Evolutionary conservation across 2,329 filamentous ascomycete genomes (phyloP), one percentile per base, ranked within the genome.

Genomic region (Chaetomium globosum): DNA sequence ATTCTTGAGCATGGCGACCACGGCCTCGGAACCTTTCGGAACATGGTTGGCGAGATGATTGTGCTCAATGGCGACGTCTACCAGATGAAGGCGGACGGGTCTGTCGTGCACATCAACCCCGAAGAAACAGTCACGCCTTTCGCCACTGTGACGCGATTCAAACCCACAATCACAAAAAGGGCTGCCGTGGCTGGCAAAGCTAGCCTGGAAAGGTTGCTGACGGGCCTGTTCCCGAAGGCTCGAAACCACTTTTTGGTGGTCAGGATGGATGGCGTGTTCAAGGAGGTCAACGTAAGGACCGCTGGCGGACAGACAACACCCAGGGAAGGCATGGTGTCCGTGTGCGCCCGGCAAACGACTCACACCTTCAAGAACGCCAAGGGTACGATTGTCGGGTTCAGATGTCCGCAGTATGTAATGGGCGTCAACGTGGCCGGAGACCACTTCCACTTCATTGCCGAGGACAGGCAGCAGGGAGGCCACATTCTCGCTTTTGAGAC

Each of bases 1-100:
- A 67, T 78, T 26, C 68, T 77, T 56, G 59, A 59, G 5, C 72
- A 76, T 61, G 75, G 75, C 62, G 68, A 77, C 70, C 74, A 75
- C 66, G 76, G 76, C 23, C 71, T 78, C 0, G 75, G 76, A 53
- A 77, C 76, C 2, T 77, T 77, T 63, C 69, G 70, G 21, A 56
- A 72, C 70, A 76, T 77, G 72, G 66, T 62, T 21, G 76, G 75
- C 68, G 76, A 77, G 68, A 75, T 77, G 73, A 75, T 77, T 55
- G 63, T 77, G 13, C 65, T 77, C 23, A 73, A 76, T 61, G 74
- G 75, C 26, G 54, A 69, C 1, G 65, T 74, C 31, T 77, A 74
- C 66, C 75, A 76, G 61, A 77, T 77, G 75, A 75, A 75, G 57
- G 71, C 72, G 4, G 76, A 77, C 64, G 75, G 75, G 2, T 70